Conservation (phyloP, 1,139 yeast genomes). For the Taphrina wiesneri region DNA sequence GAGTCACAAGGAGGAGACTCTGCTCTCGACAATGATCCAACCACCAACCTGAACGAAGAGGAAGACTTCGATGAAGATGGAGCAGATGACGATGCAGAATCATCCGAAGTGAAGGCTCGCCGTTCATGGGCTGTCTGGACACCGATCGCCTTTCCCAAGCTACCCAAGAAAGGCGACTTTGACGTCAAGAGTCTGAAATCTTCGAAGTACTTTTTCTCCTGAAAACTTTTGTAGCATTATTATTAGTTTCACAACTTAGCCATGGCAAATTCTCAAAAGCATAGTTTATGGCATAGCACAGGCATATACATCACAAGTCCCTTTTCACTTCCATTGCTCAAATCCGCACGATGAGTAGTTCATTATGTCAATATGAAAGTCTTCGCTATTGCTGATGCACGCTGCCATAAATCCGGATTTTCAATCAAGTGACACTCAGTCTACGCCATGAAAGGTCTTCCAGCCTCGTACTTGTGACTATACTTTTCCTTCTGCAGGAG, state of each 20-base stretch:
- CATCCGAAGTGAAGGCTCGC: background rate
- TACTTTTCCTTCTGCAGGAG: constrained; percentile 84
- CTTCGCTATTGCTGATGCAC: background rate
- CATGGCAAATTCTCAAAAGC: background rate
- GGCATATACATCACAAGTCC: background rate
- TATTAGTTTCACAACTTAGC: background rate
- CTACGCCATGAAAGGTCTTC: constrained; percentile 17
- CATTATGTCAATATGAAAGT: background rate
- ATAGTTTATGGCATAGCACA: background rate
- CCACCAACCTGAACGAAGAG: constrained; percentile 32
- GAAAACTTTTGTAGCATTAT: background rate
- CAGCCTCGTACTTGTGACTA: constrained; percentile 53
- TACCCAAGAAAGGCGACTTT: constrained; percentile 81
- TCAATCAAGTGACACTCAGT: background rate
- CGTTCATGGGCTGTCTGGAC: constrained; percentile 12
- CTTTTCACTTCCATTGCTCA: background rate
- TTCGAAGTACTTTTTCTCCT: constrained; percentile 77
- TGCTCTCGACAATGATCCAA: background rate
- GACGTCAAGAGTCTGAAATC: constrained; percentile 72
- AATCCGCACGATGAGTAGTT: background rate
- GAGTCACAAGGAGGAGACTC: background rate
- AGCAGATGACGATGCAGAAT: constrained; percentile 21
- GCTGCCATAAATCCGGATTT: background rate
- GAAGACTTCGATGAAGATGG: constrained; percentile 37
- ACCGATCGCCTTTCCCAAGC: constrained; percentile 60